phyloP scores from a whole-genome alignment of 306 rosid species.

The Urtica urens region DNA sequence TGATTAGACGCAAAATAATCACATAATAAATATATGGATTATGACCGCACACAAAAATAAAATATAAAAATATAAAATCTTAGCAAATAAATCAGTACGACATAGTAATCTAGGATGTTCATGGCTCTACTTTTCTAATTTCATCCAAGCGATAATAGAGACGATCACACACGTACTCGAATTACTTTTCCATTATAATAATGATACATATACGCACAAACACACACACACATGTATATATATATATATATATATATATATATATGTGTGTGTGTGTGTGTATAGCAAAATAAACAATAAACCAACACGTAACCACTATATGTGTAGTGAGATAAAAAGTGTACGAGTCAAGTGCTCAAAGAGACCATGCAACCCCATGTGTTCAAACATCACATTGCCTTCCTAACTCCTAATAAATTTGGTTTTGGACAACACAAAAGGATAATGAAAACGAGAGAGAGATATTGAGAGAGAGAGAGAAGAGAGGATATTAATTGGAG shows the following conservation, averaged over 20 bases:
- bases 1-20: too few species aligned
- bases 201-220: too few species aligned
- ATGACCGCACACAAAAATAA: too few species aligned
- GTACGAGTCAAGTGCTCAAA: slow-evolving; percentile 18
- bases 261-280: neutral
- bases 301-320: neutral
- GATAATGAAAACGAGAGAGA: slow-evolving; percentile 17
- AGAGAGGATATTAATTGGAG: slow-evolving; percentile 21
- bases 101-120: too few species aligned
- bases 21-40: too few species aligned
- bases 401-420: neutral
- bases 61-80: too few species aligned
- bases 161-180: too few species aligned
- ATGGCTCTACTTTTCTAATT: too few species aligned
- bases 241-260: neutral
- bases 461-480: slow-evolving; percentile 22
- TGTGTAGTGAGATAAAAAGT: slow-evolving; percentile 8
- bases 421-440: slow-evolving; percentile 6
- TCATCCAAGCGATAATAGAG: too few species aligned
- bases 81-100: too few species aligned
- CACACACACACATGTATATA: neutral
- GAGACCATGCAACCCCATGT: slow-evolving; percentile 20
- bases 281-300: neutral
- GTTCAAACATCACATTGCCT: slow-evolving; percentile 17
- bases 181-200: too few species aligned